phyloP scores from a whole-genome alignment of 164 flowering plant species.

The Malania oleifera region DNA sequence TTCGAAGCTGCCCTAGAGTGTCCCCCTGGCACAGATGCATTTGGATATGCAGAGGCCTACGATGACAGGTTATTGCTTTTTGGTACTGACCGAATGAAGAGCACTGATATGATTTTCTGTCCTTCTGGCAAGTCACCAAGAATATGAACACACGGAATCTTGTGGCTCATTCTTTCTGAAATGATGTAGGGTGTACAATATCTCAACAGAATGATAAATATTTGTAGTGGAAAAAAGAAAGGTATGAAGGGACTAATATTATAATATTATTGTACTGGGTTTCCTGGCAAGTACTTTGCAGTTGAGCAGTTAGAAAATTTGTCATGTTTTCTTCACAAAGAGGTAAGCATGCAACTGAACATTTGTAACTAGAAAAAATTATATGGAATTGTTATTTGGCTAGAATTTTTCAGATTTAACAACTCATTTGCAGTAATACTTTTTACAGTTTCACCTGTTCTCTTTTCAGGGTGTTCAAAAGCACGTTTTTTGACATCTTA shows the following conservation, averaged over 20 bases:
- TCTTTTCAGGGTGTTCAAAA: too few species aligned
- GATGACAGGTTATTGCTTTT: constrained; percentile 51
- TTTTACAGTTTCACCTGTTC: too few species aligned
- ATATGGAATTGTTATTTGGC: too few species aligned
- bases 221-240: background rate
- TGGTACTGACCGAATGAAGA: constrained; percentile 61
- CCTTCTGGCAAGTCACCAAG: constrained; percentile 7
- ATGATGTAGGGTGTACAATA: constrained; percentile 8
- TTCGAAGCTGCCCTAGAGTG: constrained; percentile 95
- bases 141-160: background rate
- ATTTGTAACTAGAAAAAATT: too few species aligned
- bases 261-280: background rate
- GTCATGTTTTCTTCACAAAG: background rate
- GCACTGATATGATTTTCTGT: constrained; percentile 57
- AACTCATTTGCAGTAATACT: too few species aligned
- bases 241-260: background rate
- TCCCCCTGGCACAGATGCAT: constrained; percentile 78
- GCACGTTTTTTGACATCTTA: too few species aligned
- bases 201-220: background rate
- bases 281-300: background rate
- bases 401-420: too few species aligned
- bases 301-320: background rate
- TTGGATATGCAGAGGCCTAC: constrained; percentile 67
- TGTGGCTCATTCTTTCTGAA: background rate
- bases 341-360: background rate